Percentiles rank a stretch among this genome's conserved stretches.
Conservation (phyloP, 208 protist species). For the Entamoeba dispar region DNA sequence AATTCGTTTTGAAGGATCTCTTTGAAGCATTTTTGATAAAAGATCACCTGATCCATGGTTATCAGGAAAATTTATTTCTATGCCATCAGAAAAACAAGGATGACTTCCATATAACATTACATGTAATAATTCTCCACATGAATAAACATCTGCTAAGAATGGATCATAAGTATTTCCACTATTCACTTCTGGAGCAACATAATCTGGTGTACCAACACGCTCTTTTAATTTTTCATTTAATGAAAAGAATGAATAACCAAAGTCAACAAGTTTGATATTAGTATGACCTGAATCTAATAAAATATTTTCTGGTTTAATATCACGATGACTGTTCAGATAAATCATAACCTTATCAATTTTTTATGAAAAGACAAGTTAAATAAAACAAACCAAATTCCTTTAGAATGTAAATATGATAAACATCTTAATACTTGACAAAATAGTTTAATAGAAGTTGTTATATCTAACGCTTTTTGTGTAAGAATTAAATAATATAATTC, state of each 20-base stretch:
- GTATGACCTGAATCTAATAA: not conserved
- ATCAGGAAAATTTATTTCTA: not conserved
- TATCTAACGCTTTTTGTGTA: not conserved
- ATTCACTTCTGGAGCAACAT: not conserved
- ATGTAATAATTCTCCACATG: not conserved
- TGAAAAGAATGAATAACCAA: not conserved
- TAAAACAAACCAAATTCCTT: not conserved
- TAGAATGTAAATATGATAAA: not conserved
- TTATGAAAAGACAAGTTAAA: not conserved
- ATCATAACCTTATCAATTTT: not conserved
- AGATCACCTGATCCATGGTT: not conserved
- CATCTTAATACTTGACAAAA: not conserved
- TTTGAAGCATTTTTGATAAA: not conserved
- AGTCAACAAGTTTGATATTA: not conserved
- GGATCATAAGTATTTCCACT: not conserved
- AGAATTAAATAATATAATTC: not conserved
- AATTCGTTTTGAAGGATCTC: not conserved
- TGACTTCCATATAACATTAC: not conserved
- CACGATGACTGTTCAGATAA: not conserved
- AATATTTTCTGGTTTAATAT: slow-evolving; percentile 23
- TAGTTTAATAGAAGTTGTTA: not conserved
- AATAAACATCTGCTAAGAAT: slow-evolving; percentile 4
- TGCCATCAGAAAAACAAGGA: not conserved
- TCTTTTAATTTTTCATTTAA: not conserved
- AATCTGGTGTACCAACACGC: not conserved